Percentiles rank a stretch among this genome's conserved stretches.
These are phyloP conservation scores for Euphorbia celastroides DNA, from an alignment of 441 rosid genomes.

Conservation along the genomic window DNA sequence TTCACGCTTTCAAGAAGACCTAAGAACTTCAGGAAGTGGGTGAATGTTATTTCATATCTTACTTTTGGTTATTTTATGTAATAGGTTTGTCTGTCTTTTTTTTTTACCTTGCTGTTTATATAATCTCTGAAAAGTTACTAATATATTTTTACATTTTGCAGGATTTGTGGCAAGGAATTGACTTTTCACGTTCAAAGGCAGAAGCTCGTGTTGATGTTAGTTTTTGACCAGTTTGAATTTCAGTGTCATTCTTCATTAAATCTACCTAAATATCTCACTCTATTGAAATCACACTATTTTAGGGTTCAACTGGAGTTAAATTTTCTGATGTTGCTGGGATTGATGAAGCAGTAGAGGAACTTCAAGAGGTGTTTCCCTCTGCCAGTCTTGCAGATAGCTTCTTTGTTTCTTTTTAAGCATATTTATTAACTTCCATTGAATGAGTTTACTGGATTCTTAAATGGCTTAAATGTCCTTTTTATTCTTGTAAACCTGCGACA, in stretches of 20 bases:
- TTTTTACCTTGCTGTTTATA: slow-evolving; percentile 5
- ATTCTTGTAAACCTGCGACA: neutral
- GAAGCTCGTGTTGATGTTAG: slow-evolving; percentile 98
- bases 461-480: neutral
- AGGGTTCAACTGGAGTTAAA: slow-evolving; percentile 96
- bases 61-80: slow-evolving; percentile 4
- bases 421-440: neutral
- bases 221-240: slow-evolving; percentile 18
- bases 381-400: slow-evolving; percentile 12
- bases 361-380: slow-evolving; percentile 66
- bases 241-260: slow-evolving; percentile 10
- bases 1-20: slow-evolving; percentile 91
- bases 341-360: slow-evolving; percentile 97
- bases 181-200: slow-evolving; percentile 93
- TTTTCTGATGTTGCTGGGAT: slow-evolving; percentile 91
- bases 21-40: slow-evolving; percentile 97
- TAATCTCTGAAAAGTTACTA: slow-evolving; percentile 9
- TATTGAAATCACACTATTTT: slow-evolving; percentile 21
- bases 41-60: slow-evolving; percentile 28
- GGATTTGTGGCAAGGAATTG: slow-evolving; percentile 98
- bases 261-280: slow-evolving; percentile 22
- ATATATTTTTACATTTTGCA: slow-evolving; percentile 29
- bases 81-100: slow-evolving; percentile 11
- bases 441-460: neutral
- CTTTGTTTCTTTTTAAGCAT: neutral